Base-by-base conservation (phyloP, 352 stramenopile genomes). In the Pythium brachiatum region DNA sequence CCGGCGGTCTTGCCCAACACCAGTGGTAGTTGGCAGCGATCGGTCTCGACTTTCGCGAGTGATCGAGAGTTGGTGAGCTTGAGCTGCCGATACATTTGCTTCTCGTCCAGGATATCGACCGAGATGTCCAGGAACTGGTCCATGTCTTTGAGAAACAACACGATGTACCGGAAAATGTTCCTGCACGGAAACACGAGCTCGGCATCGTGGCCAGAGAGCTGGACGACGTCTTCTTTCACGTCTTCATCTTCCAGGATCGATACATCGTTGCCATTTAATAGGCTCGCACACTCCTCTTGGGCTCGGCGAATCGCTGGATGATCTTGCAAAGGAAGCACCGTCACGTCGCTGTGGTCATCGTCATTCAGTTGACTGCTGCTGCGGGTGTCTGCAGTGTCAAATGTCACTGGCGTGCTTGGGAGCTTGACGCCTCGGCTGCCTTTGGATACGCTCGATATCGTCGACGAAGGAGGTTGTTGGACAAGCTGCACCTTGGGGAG, bases 61-160 rank as follows among this genome's bases (percentile, higher is more conserved):
- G 78, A 89, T 11, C 83, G 72, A 20, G 81, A 76, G 62, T 94
- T 94, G n/a, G 84, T 92, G 54, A 81, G 61, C 2, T 64, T 70
- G 50, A 95, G 70, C 18, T 71, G 54, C n/a, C 85, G 75, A 51
- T 89, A 92, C 43, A 53, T 75, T 51, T 90, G 81, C 25, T 78
- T 70, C 41, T 90, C 77, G 46, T 94, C 86, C 26, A 95, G 27
- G 1, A 93, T 57, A 29, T 89, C 75, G 36, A 94, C 56, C n/a
- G 79, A 57, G 53, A 94, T 75, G 60, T 89, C 81, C 16, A 94
- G 60, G 51, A 89, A 94, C 25, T 83, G 70, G 23, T 85, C 75
- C 48, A 95, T 74, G 64, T 92, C 84, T 38, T 92, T 92, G 31
- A 94, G 68, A 55, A 93, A 94, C 36, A 95, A 66, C 50, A 93